Conservation (phyloP, 805 yeast species). For the Ogataea sp. region DNA sequence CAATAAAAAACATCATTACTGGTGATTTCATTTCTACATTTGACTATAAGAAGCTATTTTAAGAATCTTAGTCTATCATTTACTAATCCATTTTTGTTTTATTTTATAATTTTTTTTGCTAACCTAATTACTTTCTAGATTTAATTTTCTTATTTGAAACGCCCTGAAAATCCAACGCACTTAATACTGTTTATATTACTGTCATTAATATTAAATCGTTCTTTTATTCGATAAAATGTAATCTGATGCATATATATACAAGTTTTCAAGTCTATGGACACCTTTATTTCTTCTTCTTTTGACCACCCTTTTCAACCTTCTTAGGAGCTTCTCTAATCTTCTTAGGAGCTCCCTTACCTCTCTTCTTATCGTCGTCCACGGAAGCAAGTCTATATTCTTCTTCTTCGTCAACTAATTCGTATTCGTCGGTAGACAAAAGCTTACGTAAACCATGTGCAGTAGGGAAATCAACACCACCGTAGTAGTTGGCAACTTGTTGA, state of each 20-base stretch:
- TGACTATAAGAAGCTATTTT: slow-evolving; percentile 25
- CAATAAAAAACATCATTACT: slow-evolving; percentile 14
- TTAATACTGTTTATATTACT: too few species aligned
- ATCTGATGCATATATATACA: too few species aligned
- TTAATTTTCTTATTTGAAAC: too few species aligned
- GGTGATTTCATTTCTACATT: slow-evolving; percentile 22
- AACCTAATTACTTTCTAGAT: too few species aligned
- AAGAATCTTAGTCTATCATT: too few species aligned
- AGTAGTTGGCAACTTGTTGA: slow-evolving; percentile 59
- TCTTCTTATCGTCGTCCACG: slow-evolving; percentile 62
- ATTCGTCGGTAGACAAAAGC: slow-evolving; percentile 17
- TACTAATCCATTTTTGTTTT: too few species aligned
- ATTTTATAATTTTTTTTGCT: too few species aligned
- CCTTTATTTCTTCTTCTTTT: slow-evolving; percentile 24
- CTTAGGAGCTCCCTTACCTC: slow-evolving; percentile 86
- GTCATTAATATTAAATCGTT: too few species aligned
- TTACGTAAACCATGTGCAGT: slow-evolving; percentile 33
- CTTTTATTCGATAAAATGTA: too few species aligned
- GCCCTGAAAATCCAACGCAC: too few species aligned
- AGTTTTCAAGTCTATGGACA: not conserved
- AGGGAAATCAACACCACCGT: slow-evolving; percentile 67
- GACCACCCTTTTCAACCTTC: slow-evolving; percentile 25
- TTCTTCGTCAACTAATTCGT: slow-evolving; percentile 51
- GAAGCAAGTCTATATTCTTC: slow-evolving; percentile 63
- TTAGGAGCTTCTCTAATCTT: slow-evolving; percentile 47